phyloP scores from a whole-genome alignment of 2,329 filamentous ascomycete genomes.

The Colletotrichum sp. region DNA sequence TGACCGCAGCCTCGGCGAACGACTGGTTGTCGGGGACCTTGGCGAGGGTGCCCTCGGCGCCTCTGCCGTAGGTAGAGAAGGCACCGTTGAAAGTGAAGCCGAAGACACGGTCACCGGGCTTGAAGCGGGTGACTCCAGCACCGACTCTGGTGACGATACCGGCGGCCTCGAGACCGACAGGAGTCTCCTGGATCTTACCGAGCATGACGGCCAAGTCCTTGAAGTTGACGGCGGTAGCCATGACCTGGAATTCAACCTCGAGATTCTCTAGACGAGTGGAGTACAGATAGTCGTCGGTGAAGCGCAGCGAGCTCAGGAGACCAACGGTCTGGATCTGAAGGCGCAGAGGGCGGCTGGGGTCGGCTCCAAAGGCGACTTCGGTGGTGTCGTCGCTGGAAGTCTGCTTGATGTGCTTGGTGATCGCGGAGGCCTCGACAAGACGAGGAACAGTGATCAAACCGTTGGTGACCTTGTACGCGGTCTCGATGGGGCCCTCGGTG shows the following conservation, averaged over 20 bases:
- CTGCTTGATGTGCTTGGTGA: not conserved
- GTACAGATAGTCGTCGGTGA: slow-evolving; percentile 21
- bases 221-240: slow-evolving; percentile 31
- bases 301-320: slow-evolving; percentile 28
- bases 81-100: slow-evolving; percentile 22
- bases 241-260: slow-evolving; percentile 29
- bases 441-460: not conserved
- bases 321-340: slow-evolving; percentile 26
- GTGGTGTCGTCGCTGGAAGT: slow-evolving; percentile 6
- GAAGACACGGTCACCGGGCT: slow-evolving; percentile 33
- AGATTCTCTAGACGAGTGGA: not conserved
- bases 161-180: slow-evolving; percentile 35
- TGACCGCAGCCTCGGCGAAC: slow-evolving; percentile 40
- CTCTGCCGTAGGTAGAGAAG: slow-evolving; percentile 26
- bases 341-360: slow-evolving; percentile 16
- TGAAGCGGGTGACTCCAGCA: slow-evolving; percentile 28
- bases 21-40: slow-evolving; percentile 40
- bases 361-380: not conserved
- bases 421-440: slow-evolving; percentile 26
- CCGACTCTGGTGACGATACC: slow-evolving; percentile 38
- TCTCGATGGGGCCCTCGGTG: not conserved
- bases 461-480: not conserved
- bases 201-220: slow-evolving; percentile 30
- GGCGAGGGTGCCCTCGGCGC: slow-evolving; percentile 28
- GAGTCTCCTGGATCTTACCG: slow-evolving; percentile 25